A percentile compares a stretch with the other conserved stretches of the same genome.
phyloP scores from a whole-genome alignment of 371 early-diverging fungal species.

The Mortierella sp. region DNA sequence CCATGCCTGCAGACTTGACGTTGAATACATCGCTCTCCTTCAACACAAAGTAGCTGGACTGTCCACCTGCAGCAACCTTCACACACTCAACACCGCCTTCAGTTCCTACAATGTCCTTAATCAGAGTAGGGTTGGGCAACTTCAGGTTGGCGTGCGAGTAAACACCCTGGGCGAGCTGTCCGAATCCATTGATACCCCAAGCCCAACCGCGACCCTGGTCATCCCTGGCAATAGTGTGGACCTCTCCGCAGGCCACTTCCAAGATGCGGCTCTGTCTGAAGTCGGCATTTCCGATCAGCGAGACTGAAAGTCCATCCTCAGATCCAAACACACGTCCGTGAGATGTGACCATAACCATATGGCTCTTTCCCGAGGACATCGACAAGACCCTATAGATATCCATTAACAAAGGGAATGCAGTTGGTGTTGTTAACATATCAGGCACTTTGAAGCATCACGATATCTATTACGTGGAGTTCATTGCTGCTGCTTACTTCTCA shows the following conservation, averaged over 20 bases:
- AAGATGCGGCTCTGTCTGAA: slow-evolving; percentile 34
- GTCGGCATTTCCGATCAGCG: slow-evolving; percentile 25
- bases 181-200: slow-evolving; percentile 56
- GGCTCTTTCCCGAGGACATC: slow-evolving; percentile 93
- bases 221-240: slow-evolving; percentile 54
- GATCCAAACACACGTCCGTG: slow-evolving; percentile 78
- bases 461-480: background rate
- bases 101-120: slow-evolving; percentile 37
- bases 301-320: slow-evolving; percentile 51
- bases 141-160: slow-evolving; percentile 47
- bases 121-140: slow-evolving; percentile 39
- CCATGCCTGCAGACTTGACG: slow-evolving; percentile 58
- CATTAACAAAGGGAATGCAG: background rate
- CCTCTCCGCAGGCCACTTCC: slow-evolving; percentile 56
- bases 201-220: slow-evolving; percentile 57
- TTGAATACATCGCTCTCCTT: slow-evolving; percentile 37
- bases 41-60: slow-evolving; percentile 56
- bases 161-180: slow-evolving; percentile 57
- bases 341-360: slow-evolving; percentile 85
- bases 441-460: background rate
- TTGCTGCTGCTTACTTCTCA: slow-evolving; percentile 22
- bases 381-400: slow-evolving; percentile 28
- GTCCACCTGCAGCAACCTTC: slow-evolving; percentile 58
- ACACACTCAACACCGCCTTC: slow-evolving; percentile 30
- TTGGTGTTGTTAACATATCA: background rate